Percentiles rank a stretch among this genome's conserved stretches.
phyloP scores from a whole-genome alignment of 176 grass and related monocot genomes.

The Oropetium thomaeum region DNA sequence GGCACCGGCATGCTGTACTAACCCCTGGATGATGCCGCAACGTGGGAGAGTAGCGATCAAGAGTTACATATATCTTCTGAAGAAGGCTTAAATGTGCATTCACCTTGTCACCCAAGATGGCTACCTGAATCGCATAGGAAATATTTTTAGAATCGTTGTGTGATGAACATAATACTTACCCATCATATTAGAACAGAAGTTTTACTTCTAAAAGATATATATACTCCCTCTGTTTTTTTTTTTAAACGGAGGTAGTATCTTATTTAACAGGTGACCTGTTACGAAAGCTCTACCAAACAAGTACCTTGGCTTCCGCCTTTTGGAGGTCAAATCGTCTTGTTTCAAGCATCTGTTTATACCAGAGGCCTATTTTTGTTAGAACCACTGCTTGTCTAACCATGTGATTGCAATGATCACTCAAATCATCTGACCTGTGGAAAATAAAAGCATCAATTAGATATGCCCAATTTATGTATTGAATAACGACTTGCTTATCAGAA shows the following conservation, averaged over 20 bases:
- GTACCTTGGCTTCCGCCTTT: slow-evolving; percentile 84
- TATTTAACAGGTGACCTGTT: not conserved
- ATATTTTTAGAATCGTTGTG: not conserved
- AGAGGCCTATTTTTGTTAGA: slow-evolving; percentile 70
- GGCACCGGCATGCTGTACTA: slow-evolving; percentile 11
- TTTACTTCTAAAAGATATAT: not conserved
- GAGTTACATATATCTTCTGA: slow-evolving; percentile 84
- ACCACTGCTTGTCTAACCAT: slow-evolving; percentile 60
- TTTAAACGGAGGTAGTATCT: no score
- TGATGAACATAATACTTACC: not conserved
- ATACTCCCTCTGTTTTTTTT: no score
- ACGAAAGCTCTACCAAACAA: not conserved
- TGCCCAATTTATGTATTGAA: not conserved
- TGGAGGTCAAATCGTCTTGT: slow-evolving; percentile 69
- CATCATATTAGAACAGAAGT: not conserved
- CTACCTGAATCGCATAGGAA: slow-evolving; percentile 51
- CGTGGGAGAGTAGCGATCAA: slow-evolving; percentile 80
- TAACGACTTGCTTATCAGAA: not conserved
- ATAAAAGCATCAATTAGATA: not conserved
- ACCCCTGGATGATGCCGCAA: slow-evolving; percentile 80
- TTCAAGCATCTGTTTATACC: slow-evolving; percentile 84
- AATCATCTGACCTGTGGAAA: slow-evolving; percentile 55
- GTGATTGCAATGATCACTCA: slow-evolving; percentile 58
- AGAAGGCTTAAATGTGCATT: slow-evolving; percentile 72
- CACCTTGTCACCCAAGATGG: slow-evolving; percentile 66